These are phyloP conservation scores for Raddia distichophylla DNA, from an alignment of 176 grass and related monocot species.

Conservation along the genomic window DNA sequence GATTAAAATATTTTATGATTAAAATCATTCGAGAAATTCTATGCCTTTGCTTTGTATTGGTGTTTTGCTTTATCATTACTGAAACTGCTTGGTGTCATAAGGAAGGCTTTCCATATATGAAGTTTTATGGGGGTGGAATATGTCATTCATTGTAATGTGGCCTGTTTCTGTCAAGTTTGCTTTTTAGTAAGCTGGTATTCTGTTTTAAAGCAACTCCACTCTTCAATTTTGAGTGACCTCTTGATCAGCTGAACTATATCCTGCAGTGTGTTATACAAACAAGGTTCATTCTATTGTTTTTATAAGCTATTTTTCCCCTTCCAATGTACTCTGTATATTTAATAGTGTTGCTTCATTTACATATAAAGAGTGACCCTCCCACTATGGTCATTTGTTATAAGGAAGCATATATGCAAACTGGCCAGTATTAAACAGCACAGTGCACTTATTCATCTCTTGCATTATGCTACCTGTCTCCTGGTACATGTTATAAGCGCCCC, in stretches of 20 bases:
- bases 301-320: neutral
- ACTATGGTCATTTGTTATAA: conserved; percentile 41
- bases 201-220: neutral
- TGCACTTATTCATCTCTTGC: conserved; percentile 16
- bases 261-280: too few species aligned
- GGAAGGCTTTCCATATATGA: neutral
- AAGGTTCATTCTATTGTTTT: neutral
- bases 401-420: conserved; percentile 38
- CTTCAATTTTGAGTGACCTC: neutral
- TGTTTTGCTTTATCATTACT: neutral
- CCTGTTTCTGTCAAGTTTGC: neutral
- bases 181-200: neutral
- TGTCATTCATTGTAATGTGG: neutral
- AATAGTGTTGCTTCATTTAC: conserved; percentile 34
- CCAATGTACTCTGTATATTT: neutral
- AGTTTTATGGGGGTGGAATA: neutral
- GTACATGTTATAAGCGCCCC: conserved; percentile 17
- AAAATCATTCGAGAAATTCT: neutral
- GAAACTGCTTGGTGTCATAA: neutral
- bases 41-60: neutral
- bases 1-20: neutral
- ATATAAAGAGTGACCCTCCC: neutral
- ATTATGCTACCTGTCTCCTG: conserved; percentile 50
- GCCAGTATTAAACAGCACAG: conserved; percentile 55
- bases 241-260: neutral